Evolutionary conservation across 2,329 filamentous ascomycete genomes (phyloP), one percentile per base, ranked within the genome.

Genomic region (Trichocomaceae sp.): DNA sequence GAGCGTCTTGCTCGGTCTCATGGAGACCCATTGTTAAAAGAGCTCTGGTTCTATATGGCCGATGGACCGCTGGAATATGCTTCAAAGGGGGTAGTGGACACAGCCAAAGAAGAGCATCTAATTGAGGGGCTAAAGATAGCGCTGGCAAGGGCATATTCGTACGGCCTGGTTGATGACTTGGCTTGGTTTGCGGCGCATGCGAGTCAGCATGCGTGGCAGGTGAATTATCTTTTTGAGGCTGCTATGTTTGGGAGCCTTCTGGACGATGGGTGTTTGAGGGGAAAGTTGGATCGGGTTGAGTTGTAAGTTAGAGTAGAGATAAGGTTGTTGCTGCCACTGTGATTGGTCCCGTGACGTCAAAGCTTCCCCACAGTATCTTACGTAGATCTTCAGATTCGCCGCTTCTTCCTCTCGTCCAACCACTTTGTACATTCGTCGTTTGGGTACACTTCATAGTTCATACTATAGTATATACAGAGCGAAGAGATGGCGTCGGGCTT

Each of bases 191-290:
- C 62, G 23, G 61, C 63, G 13, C 63, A 66, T 56, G 63, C 62
- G 3, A 63, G 56, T 41, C 63, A 62, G 20, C 63, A 65, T 54
- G 62, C 63, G 5, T 65, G 63, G 63, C 63, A 66, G 50, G 62
- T 66, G 5, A 65, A 65, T 44, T 55, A 56, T 33, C 48, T 59
- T 7, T 58, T 56, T 37, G 58, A 59, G 19, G 58, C 58, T 41
- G 58, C 56, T 37, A 59, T 59, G 58, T 59, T 58, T 50, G 58
- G 58, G 17, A 59, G 58, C 44, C 12, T 59, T 7, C 56, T 59
- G 6, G 58, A 59, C 46, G 56, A 53, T n/a, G 58, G 58, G 19
- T 45, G 47, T 3, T 35, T 59, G 47, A 50, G 44, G 26, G 58
- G 58, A 13, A 58, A 58, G 45, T 48, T 59, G 22, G 58, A 59